These are phyloP conservation scores for Pleurotus djamor DNA, from an alignment of 768 basidiomycete species.

Conservation along the genomic window DNA sequence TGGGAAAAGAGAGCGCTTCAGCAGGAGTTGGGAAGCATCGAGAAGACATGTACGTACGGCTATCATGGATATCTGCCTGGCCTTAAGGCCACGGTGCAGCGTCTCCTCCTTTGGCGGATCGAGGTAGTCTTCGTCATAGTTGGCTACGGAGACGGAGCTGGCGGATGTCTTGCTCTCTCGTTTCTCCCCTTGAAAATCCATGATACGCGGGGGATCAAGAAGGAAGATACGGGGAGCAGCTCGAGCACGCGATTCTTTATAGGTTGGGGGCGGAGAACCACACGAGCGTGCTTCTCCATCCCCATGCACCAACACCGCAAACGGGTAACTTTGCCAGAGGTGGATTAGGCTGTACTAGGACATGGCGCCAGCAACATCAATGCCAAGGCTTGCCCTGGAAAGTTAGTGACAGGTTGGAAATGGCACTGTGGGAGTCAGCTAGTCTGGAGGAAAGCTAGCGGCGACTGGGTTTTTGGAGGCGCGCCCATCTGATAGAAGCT, in stretches of 20 bases:
- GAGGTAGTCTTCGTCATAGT: constrained; percentile 23
- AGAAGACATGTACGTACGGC: constrained; percentile 28
- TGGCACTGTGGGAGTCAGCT: too few relatives aligned
- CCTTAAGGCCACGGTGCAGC: constrained; percentile 48
- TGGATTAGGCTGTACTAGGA: neutral
- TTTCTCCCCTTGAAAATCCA: constrained; percentile 24
- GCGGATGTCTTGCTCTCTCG: constrained; percentile 14
- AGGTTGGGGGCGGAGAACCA: neutral
- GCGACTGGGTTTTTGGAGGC: too few relatives aligned
- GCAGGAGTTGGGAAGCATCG: neutral
- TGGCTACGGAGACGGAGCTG: constrained; percentile 15
- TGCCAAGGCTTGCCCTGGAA: too few relatives aligned
- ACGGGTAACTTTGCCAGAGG: neutral
- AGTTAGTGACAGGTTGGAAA: too few relatives aligned
- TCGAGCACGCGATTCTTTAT: too few relatives aligned
- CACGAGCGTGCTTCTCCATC: neutral
- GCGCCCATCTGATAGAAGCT: too few relatives aligned
- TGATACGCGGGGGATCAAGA: neutral
- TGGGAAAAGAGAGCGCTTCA: constrained; percentile 9
- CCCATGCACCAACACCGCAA: neutral
- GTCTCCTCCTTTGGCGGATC: constrained; percentile 32
- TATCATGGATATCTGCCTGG: constrained; percentile 56
- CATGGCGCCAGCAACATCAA: neutral
- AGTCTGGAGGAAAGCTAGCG: too few relatives aligned
- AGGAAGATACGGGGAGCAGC: too few relatives aligned